These are phyloP conservation scores for Raffaelea albimanens DNA, from an alignment of 2,329 filamentous ascomycete species.

Conservation along the genomic window DNA sequence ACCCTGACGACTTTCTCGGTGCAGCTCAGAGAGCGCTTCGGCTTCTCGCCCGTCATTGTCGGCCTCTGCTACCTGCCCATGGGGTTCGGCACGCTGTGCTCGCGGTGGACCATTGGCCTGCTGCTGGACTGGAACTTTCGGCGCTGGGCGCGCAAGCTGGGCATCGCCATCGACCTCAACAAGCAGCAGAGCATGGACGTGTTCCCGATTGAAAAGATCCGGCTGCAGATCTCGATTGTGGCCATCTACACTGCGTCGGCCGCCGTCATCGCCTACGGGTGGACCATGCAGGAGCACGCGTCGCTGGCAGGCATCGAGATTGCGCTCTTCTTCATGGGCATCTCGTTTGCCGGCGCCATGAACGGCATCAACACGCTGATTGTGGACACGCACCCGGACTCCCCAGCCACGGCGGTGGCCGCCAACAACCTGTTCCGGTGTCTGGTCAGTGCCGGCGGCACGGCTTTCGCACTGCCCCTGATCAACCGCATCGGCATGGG, in stretches of 20 bases:
- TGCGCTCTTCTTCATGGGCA: constrained; percentile 15
- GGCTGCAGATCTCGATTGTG: constrained; percentile 13
- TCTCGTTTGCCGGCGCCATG: constrained; percentile 13
- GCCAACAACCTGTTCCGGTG: constrained; percentile 16
- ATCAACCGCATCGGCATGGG: constrained; percentile 17
- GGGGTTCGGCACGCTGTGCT: constrained; percentile 11
- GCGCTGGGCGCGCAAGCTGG: constrained; percentile 10
- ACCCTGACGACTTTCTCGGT: constrained; percentile 17
- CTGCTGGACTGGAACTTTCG: constrained; percentile 15
- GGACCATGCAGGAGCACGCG: constrained; percentile 15
- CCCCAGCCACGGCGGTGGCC: constrained; percentile 14
- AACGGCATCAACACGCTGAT: constrained; percentile 15
- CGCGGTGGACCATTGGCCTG: constrained; percentile 11
- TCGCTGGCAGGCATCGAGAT: constrained; percentile 15
- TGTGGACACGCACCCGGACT: constrained; percentile 13
- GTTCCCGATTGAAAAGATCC: constrained; percentile 14
- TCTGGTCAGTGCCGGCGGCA: constrained; percentile 17
- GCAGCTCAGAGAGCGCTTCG: constrained; percentile 11
- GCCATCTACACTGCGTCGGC: constrained; percentile 13
- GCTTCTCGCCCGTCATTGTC: constrained; percentile 10
- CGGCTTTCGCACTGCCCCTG: constrained; percentile 16
- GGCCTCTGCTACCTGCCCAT: constrained; percentile 15
- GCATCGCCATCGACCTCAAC: constrained; percentile 9
- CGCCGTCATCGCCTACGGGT: constrained; percentile 15
- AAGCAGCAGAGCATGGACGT: constrained; percentile 13